These are phyloP conservation scores for Aegilops sharonensis DNA, from an alignment of 176 grass and related monocot genomes.

Conservation along the genomic window DNA sequence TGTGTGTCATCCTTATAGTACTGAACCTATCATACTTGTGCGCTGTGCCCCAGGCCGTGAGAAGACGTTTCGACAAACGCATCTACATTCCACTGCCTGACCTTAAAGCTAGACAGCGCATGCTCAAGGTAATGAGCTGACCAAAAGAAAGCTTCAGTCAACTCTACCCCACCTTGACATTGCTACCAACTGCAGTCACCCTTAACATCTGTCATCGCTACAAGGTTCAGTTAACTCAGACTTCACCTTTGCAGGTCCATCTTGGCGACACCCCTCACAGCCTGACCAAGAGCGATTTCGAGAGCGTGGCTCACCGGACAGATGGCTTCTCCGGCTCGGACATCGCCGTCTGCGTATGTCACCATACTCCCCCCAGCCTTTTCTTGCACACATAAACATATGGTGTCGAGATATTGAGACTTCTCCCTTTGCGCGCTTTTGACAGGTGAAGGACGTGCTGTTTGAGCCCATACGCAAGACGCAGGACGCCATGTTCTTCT, in stretches of 20 bases:
- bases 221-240: not conserved
- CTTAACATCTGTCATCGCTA: not conserved
- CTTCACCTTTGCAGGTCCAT: constrained; percentile 43
- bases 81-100: constrained; percentile 80
- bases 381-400: not conserved
- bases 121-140: constrained; percentile 55
- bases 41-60: constrained; percentile 47
- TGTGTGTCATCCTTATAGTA: not conserved
- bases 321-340: constrained; percentile 67
- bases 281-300: constrained; percentile 55
- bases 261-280: constrained; percentile 60
- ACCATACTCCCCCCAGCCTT: not conserved
- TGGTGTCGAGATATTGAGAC: not conserved
- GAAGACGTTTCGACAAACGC: constrained; percentile 67
- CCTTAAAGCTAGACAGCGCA: constrained; percentile 65
- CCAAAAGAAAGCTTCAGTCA: not conserved
- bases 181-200: not conserved
- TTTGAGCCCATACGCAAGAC: constrained; percentile 60
- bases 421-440: not conserved
- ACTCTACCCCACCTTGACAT: not conserved
- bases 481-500: constrained; percentile 67
- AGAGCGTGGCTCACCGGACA: constrained; percentile 44
- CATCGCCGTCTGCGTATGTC: constrained; percentile 52
- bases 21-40: constrained; percentile 4
- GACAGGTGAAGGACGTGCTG: constrained; percentile 66